These are phyloP conservation scores for Phytophthora gonapodyides DNA, from an alignment of 352 stramenopile genomes.

Conservation along the genomic window DNA sequence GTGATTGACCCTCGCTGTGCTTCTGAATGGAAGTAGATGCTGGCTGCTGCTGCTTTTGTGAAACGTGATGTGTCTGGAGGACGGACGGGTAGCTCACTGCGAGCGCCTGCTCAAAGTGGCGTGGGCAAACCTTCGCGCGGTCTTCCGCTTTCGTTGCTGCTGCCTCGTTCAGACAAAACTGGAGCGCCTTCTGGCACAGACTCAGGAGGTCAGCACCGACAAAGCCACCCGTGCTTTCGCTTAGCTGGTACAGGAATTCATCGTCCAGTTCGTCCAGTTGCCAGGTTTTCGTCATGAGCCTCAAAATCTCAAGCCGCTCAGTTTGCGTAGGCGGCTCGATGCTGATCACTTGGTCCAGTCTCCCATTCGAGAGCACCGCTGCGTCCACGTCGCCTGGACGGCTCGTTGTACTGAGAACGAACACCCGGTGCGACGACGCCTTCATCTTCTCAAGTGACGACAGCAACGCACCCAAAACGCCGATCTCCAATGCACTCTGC, in stretches of 20 bases:
- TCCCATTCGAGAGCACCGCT: conserved; percentile 94
- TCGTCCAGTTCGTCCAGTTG: conserved; percentile 35
- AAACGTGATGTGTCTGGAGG: conserved; percentile 95
- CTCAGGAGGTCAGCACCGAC: conserved; percentile 86
- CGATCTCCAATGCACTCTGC: conserved; percentile 66
- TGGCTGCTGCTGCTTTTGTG: conserved; percentile 56
- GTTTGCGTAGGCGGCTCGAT: conserved; percentile 94
- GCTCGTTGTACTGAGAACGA: conserved; percentile 80
- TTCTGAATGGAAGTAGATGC: conserved; percentile 38
- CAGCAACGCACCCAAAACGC: conserved; percentile 86
- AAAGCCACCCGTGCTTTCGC: conserved; percentile 96
- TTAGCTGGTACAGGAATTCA: conserved; percentile 90
- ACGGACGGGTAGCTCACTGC: conserved; percentile 94
- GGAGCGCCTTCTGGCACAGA: conserved; percentile 75
- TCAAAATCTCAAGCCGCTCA: conserved; percentile 92
- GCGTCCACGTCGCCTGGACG: conserved; percentile 87
- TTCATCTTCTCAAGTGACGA: conserved; percentile 83
- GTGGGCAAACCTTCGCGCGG: conserved; percentile 22
- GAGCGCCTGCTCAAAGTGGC: conserved; percentile 89
- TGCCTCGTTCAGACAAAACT: conserved; percentile 61
- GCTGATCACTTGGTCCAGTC: conserved; percentile 95
- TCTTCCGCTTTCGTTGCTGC: background rate
- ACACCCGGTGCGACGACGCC: conserved; percentile 44
- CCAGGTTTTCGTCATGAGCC: conserved; percentile 91
- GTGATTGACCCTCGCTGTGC: conserved; percentile 1